A percentile compares a stretch with the other conserved stretches of the same genome.
These are phyloP conservation scores for Protea cynaroides DNA, from an alignment of 164 flowering plant genomes.

Conservation along the genomic window DNA sequence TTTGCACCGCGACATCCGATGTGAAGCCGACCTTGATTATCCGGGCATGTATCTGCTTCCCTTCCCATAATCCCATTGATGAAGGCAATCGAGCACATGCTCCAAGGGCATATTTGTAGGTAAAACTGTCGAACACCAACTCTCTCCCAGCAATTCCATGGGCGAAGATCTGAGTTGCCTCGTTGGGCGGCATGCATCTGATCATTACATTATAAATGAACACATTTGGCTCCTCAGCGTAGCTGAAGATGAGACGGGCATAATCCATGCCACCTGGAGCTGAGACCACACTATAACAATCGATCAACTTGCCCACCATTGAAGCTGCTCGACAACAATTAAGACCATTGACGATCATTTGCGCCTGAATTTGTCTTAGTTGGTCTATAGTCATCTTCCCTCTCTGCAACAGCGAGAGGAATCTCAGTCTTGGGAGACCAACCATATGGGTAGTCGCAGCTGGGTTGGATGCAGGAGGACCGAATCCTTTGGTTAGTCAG, in stretches of 20 bases:
- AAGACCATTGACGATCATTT: slow-evolving; percentile 6
- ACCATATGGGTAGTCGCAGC: slow-evolving; percentile 2
- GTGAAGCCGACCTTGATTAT: slow-evolving; percentile 28
- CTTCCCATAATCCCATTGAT: slow-evolving; percentile 23
- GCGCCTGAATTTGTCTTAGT: slow-evolving; percentile 13
- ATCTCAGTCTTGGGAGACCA: slow-evolving; percentile 9
- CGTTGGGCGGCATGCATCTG: slow-evolving; percentile 25
- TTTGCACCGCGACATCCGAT: slow-evolving; percentile 28
- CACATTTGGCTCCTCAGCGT: slow-evolving; percentile 9
- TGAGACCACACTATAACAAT: not conserved
- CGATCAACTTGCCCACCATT: slow-evolving; percentile 6
- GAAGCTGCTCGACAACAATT: not conserved
- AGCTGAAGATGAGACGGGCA: slow-evolving; percentile 25
- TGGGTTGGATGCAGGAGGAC: slow-evolving; percentile 12
- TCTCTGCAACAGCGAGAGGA: slow-evolving; percentile 7
- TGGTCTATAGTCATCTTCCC: slow-evolving; percentile 1
- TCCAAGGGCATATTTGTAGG: slow-evolving; percentile 36
- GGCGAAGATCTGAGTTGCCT: slow-evolving; percentile 26
- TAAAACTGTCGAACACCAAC: slow-evolving; percentile 28
- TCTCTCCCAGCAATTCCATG: slow-evolving; percentile 13
- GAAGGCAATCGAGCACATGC: slow-evolving; percentile 39
- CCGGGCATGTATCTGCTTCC: slow-evolving; percentile 40
- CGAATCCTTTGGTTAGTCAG: slow-evolving; percentile 8
- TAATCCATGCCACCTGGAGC: not conserved
- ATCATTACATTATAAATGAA: slow-evolving; percentile 41